Evolutionary conservation across 2,329 filamentous ascomycete species (phyloP), one percentile per base, ranked within the genome.

Genomic region (Paracamarosporium sp.): DNA sequence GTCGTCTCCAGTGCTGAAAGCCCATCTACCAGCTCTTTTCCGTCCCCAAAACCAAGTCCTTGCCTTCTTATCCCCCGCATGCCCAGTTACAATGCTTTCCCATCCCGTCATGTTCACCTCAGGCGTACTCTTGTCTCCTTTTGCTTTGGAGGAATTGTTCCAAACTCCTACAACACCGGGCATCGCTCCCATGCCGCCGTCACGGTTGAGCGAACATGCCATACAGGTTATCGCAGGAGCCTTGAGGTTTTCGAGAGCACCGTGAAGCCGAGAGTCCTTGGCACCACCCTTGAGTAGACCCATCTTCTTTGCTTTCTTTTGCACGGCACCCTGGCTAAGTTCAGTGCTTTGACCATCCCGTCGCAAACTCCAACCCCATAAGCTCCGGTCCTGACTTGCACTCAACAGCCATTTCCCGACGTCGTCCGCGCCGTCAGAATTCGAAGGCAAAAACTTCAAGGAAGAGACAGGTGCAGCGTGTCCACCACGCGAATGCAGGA

Each of bases 31-130:
- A 47, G 95, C 93, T 68, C 90, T 88, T 78, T 96, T 97, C 55
- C 92, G 89, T 5, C 94, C 95, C 93, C 95, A 98, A 78, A 97
- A 97, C 95, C 95, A 99, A 1, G 95, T 98, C 52, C 95, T 87
- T 17, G 93, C 95, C 71, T 86, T 91, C 43, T 88, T 85, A 70
- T 98, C 94, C 50, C 90, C 87, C 70, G 89, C 89, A 73, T 99
- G 96, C 9, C 93, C 94, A 4, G 95, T 99, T 2, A 99, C 87
- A 6, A 99, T 88, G 71, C 94, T 97, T 76, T 99, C 96, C 95
- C 95, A 99, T 1, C 95, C 95, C 2, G 93, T 97, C 81, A 88
- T 88, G 46, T 88, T 85, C 67, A 88, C 90, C 55, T 88, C 82
- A 65, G 92, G 88, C 2, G 90, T 89, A 75, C 92, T 89, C 53